Percentiles rank a stretch among this genome's conserved stretches.
These are phyloP conservation scores for Ascocoryne sarcoides DNA, from an alignment of 2,329 filamentous ascomycete genomes.

Conservation along the genomic window DNA sequence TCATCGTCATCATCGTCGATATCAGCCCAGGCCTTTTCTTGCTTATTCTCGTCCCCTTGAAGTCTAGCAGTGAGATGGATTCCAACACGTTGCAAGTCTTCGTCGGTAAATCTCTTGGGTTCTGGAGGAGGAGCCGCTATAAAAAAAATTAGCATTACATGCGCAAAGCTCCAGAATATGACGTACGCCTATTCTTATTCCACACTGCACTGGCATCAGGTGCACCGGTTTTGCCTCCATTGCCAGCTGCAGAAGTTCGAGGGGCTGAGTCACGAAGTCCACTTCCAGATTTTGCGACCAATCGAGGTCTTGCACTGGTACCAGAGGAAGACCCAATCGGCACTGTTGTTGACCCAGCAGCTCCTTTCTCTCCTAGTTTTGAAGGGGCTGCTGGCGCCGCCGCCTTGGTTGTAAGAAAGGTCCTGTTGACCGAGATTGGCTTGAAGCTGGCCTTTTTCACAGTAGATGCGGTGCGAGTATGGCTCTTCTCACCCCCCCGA, in stretches of 20 bases:
- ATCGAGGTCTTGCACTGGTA: constrained; percentile 54
- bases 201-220: constrained; percentile 71
- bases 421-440: constrained; percentile 77
- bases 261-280: constrained; percentile 45
- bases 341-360: constrained; percentile 35
- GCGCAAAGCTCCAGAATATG: constrained; percentile 4
- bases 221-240: constrained; percentile 51
- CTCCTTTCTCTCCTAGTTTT: constrained; percentile 44
- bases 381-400: constrained; percentile 35
- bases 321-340: constrained; percentile 38
- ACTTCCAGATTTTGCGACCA: constrained; percentile 67
- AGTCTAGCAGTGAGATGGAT: constrained; percentile 77
- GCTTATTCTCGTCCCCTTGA: constrained; percentile 67
- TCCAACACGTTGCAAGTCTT: constrained; percentile 78
- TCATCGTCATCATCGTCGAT: constrained; percentile 85
- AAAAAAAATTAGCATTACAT: constrained; percentile 20
- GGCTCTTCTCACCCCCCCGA: constrained; percentile 49
- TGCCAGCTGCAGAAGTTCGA: constrained; percentile 34
- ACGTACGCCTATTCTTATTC: constrained; percentile 80
- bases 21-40: constrained; percentile 79
- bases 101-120: constrained; percentile 75
- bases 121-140: constrained; percentile 56
- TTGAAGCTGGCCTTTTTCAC: constrained; percentile 77
- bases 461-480: constrained; percentile 48
- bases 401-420: constrained; percentile 67